Conservation (phyloP, 768 basidiomycete genomes). For the Coprinopsis sp. region DNA sequence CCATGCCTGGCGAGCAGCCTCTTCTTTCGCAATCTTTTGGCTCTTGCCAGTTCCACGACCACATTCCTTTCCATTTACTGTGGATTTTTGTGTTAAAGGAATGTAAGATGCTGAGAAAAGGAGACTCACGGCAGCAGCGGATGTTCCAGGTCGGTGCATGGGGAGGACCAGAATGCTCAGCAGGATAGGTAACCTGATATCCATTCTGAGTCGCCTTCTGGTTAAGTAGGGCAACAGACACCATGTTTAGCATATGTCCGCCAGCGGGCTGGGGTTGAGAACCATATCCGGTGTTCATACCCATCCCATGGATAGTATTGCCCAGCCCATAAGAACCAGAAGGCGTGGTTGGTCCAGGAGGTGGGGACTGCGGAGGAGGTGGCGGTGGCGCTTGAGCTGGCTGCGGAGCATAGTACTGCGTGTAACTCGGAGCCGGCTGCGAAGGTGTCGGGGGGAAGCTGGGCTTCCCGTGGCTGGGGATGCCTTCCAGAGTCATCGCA, state of each 20-base stretch:
- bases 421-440: background rate
- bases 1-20: conserved; percentile 59
- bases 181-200: conserved; percentile 41
- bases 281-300: background rate
- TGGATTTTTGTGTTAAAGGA: background rate
- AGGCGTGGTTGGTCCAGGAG: conserved; percentile 24
- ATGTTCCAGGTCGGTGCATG: conserved; percentile 58
- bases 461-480: background rate
- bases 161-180: conserved; percentile 42
- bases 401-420: background rate
- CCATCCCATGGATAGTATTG: background rate
- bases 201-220: conserved; percentile 49
- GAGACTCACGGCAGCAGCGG: conserved; percentile 44
- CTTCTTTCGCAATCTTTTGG: conserved; percentile 65
- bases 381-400: conserved; percentile 9
- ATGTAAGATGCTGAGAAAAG: background rate
- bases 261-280: background rate
- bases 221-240: conserved; percentile 46
- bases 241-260: conserved; percentile 17
- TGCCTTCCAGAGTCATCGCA: conserved; percentile 7
- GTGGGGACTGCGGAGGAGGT: conserved; percentile 16
- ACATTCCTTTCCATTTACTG: conserved; percentile 48
- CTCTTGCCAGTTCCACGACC: conserved; percentile 52
- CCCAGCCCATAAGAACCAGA: background rate
- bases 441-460: conserved; percentile 18